Evolutionary conservation across 441 rosid species (phyloP), one percentile per base, ranked within the genome.

Genomic region (Populus tomentosa): DNA sequence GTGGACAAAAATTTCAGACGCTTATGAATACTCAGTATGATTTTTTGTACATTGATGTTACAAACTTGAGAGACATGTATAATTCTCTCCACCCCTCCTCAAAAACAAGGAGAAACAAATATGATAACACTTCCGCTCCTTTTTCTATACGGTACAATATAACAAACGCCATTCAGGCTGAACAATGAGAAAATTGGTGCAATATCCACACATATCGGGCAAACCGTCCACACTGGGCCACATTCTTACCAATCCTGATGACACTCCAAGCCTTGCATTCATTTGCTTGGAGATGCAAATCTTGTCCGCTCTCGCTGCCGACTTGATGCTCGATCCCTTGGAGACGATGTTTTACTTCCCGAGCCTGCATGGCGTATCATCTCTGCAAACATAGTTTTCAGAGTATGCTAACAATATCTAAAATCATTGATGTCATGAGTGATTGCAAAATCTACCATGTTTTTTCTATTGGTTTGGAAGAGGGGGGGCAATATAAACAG

Each of bases 201-300:
- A 50, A 14, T 50, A 50, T 50, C 56, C 56, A 50, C 56, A 50
- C 20, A 16, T 50, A 50, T 50, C 56, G 18, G 56, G 56, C 20
- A 50, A 50, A 14, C 56, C 7, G 1, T 4, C 56, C 56, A 46
- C 56, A 46, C 56, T 4, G 56, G 56, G 56, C 7, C 56, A 50
- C 56, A 14, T 14, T 50, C 20, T 50, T 50, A 16, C 56, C 20
- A 50, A 50, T 50, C 56, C 56, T 50, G 56, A 50, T 50, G 56
- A 50, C 20, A 50, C 56, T 50, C 56, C 56, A 50, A 50, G 56
- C 56, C 33, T 53, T 74, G 71, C 64, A 74, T 79, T 93, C 86
- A 91, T 85, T 90, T 88, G 67, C 95, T 87, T 24, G 99, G 99
- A 79, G 97, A 95, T 73, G 98, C 95, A 84, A 95, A 95, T 82